Base-by-base conservation (phyloP, 257 asterid genomes). In the Anisodus tanguticus region DNA sequence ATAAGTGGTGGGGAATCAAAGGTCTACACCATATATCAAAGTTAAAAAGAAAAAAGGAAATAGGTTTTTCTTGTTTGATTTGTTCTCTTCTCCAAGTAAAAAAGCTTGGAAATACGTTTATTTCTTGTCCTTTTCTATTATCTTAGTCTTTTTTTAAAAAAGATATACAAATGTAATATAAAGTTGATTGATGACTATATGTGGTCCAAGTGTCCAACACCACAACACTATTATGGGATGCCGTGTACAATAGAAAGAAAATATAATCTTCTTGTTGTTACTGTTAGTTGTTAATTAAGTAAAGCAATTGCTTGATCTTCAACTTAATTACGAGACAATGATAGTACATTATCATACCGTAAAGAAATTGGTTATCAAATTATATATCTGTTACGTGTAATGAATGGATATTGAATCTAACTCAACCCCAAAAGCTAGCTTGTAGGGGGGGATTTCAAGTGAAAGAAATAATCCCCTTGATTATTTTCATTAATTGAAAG, bases 191-290 rank as follows among this genome's bases (percentile, higher is more conserved):
- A 10, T 72, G 19, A 72, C 59, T 10, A 19, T 47, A 22, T 74
- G 80, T 74, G 60, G 80, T 74, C 80, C n/a, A n/a, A n/a, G n/a
- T n/a, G n/a, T n/a, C n/a, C 80, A 47, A 74, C 60, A 10, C 58
- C 35, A 71, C 80, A 51, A 5, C 79, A 10, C 80, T 74, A 74
- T 47, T 74, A 74, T 74, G 59, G 60, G 54, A 39, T 69, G 6
- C 51, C 77, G 77, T 69, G 60, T 11, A 19, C 43, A 72, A 47
- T 45, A 10, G 37, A 72, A 72, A 47, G 19, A 72, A 72, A 72
- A 45, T 47, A 0, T 10, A 19, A 72, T 19, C 58, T 72, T 47
- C n/a, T 47, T 19, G 5, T 10, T 47, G 60, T 72, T 72, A 37
- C 45, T 71, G 43, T 17, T 8, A 41, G 39, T 71, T 19, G 41